Percentiles rank a stretch among this genome's conserved stretches.
phyloP scores from a whole-genome alignment of 345 rosid species.

The Erysimum cheiranthoides region DNA sequence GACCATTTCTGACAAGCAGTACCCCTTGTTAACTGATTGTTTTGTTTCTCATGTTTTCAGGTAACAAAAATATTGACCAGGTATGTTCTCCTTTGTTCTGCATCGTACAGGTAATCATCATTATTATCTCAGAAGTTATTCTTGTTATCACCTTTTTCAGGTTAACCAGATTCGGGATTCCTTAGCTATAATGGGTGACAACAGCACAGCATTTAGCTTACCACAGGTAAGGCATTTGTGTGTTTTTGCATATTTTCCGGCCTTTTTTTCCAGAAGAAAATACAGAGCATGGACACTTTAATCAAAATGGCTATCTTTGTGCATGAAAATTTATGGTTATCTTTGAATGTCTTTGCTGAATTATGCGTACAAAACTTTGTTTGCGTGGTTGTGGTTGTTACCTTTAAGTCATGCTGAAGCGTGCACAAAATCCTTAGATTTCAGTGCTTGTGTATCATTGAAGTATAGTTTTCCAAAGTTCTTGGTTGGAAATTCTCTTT shows the following conservation, averaged over 20 bases:
- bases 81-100: conserved; percentile 50
- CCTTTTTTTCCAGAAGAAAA: background rate
- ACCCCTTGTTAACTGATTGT: conserved; percentile 32
- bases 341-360: conserved; percentile 7
- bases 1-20: conserved; percentile 23
- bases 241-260: conserved; percentile 24
- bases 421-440: background rate
- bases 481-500: background rate
- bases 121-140: conserved; percentile 36
- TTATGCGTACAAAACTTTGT: background rate
- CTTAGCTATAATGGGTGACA: conserved; percentile 91
- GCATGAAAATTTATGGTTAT: conserved; percentile 1
- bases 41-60: conserved; percentile 60
- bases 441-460: conserved; percentile 1
- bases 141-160: conserved; percentile 50
- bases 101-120: conserved; percentile 17
- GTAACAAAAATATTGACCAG: conserved; percentile 88
- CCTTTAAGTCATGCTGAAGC: background rate
- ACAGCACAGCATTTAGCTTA: conserved; percentile 97
- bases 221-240: conserved; percentile 73
- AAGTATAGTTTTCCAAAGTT: conserved; percentile 11
- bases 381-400: conserved; percentile 9
- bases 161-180: conserved; percentile 96
- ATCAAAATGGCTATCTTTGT: conserved; percentile 11
- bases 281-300: background rate